A percentile compares a stretch with the other conserved stretches of the same genome.
phyloP scores from a whole-genome alignment of 75 land plant genomes.

The Larix kaempferi region DNA sequence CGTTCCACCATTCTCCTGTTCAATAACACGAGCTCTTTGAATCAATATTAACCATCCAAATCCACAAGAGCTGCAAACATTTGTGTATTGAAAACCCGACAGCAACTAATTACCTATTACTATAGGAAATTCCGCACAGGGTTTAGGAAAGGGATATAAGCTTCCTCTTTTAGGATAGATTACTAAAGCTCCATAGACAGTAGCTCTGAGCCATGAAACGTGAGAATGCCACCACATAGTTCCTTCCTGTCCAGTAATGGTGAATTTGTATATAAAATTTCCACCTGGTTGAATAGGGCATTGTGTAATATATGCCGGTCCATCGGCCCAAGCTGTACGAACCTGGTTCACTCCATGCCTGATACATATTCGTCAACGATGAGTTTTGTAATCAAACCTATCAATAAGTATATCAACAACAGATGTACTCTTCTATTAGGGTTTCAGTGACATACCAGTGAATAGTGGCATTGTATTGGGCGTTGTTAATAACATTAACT shows the following conservation, averaged over 20 bases:
- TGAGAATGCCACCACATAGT: neutral
- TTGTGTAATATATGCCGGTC: slow-evolving; percentile 20
- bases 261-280: slow-evolving; percentile 8
- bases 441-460: slow-evolving; percentile 10
- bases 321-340: slow-evolving; percentile 14
- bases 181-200: slow-evolving; percentile 15
- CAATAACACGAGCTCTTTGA: too few species aligned
- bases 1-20: too few species aligned
- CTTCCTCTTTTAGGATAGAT: slow-evolving; percentile 1
- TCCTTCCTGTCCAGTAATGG: slow-evolving; percentile 6
- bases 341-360: slow-evolving; percentile 25
- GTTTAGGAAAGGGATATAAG: slow-evolving; percentile 14
- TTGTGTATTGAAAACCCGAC: too few species aligned
- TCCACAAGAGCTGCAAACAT: too few species aligned
- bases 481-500: slow-evolving; percentile 16
- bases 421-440: too few species aligned
- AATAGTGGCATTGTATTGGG: slow-evolving; percentile 11
- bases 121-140: slow-evolving; percentile 12
- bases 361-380: neutral
- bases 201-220: neutral
- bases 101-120: slow-evolving; percentile 3
- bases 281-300: slow-evolving; percentile 17
- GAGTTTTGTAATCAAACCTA: too few species aligned
- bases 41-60: too few species aligned
- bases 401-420: too few species aligned